Percentiles rank a stretch among this genome's conserved stretches.
Evolutionary conservation across 805 yeast genomes (phyloP).

Genomic region (Spathaspora boniae): DNA sequence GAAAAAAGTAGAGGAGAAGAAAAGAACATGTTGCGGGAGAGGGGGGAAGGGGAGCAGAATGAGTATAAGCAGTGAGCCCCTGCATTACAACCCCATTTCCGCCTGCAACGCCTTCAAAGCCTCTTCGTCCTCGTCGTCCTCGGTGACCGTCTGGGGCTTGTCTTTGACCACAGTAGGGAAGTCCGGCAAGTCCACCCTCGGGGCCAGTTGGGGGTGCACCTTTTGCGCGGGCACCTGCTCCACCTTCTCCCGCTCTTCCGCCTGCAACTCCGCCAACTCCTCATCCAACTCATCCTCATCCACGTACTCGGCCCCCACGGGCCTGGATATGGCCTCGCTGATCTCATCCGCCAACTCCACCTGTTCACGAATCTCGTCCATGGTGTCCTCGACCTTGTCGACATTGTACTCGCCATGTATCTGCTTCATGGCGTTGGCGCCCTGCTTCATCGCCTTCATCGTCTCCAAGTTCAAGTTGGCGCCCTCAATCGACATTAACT

Average conservation of each 20-base stretch:
- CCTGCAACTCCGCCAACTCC: conserved; percentile 84
- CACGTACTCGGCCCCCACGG: conserved; percentile 75
- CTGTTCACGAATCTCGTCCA: conserved; percentile 98
- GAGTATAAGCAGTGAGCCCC: too few species aligned
- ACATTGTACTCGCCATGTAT: conserved; percentile 93
- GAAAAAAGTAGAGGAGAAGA: background rate
- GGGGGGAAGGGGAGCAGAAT: background rate
- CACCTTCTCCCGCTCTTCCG: conserved; percentile 61
- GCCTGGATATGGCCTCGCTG: conserved; percentile 92
- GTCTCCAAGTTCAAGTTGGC: conserved; percentile 97
- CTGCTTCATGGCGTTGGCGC: conserved; percentile 93
- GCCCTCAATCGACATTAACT: conserved; percentile 83
- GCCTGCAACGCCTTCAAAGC: conserved; percentile 79
- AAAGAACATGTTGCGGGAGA: background rate
- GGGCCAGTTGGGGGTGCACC: conserved; percentile 9
- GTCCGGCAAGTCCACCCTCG: conserved; percentile 35
- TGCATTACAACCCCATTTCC: conserved; percentile 82
- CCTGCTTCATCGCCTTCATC: conserved; percentile 98
- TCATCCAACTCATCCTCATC: conserved; percentile 95
- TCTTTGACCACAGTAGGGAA: conserved; percentile 43
- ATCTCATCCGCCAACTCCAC: conserved; percentile 94
- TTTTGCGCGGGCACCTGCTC: conserved; percentile 13
- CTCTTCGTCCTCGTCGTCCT: conserved; percentile 78
- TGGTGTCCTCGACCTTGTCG: conserved; percentile 94
- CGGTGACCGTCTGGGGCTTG: conserved; percentile 41